Evolutionary conservation across 257 asterid species (phyloP).

Genomic region (Petrea volubilis): DNA sequence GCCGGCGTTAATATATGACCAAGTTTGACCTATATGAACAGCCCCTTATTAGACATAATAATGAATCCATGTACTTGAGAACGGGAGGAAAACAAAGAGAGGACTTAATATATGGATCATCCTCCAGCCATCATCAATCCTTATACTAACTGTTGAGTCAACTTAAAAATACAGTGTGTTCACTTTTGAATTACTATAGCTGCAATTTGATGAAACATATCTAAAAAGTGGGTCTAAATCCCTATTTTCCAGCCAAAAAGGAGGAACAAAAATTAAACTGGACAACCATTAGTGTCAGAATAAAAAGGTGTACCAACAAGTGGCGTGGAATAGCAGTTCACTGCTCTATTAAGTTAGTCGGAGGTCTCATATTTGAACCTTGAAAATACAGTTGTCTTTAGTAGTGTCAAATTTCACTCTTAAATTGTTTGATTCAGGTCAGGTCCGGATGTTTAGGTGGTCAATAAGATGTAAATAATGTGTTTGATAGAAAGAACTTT

Average conservation of each 20-base stretch:
- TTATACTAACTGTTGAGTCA: not conserved
- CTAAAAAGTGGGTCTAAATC: not conserved
- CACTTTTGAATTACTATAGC: not conserved
- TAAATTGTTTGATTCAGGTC: no score
- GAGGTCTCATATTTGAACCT: no score
- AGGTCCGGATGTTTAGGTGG: no score
- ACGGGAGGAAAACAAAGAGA: not conserved
- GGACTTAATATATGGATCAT: not conserved
- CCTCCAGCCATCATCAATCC: not conserved
- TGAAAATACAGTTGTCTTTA: no score
- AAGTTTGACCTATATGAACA: constrained; percentile 22
- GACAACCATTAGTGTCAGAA: not conserved
- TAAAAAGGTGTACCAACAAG: no score
- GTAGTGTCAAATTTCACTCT: no score
- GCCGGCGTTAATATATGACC: no score
- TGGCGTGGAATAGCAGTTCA: no score
- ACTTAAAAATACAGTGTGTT: not conserved
- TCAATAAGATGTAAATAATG: no score
- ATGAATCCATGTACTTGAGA: constrained; percentile 1
- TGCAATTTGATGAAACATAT: not conserved
- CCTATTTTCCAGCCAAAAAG: constrained; percentile 21
- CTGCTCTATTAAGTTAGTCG: no score
- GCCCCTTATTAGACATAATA: constrained; percentile 10
- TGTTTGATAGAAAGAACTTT: no score
- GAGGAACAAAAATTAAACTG: not conserved